Base-by-base conservation (phyloP, 2,329 filamentous ascomycete genomes). In the Pseudogymnoascus sp. region DNA sequence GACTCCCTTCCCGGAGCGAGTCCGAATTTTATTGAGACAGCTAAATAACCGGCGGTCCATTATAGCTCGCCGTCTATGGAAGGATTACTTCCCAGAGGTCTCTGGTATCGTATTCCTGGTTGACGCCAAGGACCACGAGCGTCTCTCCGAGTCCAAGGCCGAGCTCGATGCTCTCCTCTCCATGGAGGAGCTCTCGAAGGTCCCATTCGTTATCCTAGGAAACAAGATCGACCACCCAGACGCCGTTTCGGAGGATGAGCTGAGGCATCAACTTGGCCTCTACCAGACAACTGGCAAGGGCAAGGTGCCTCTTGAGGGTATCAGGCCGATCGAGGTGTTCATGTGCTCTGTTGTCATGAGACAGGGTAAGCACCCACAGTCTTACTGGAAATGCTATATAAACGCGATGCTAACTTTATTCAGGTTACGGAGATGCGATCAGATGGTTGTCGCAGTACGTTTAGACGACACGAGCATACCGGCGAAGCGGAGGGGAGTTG, bases 221-320 rank as follows among this genome's bases (percentile, higher is more conserved):
- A 99, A 99, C 86, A 99, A 99, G 86, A 99, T 99, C 77, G 95
- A 99, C 77, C 93, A 97, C 81, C 93, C 93, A 62, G 90, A 96
- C 71, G 95, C 95, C 67, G 88, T 97, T 63, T 93, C 89, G 69
- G 95, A 99, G 83, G 93, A 97, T 72, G 91, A 97, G 80, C 84
- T 97, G 74, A 86, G 95, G 77, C 88, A 93, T 75, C 89, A 93
- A 76, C 83, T 99, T 65, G 95, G 95, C 67, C 79, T 99, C 73
- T 97, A 96, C 80, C 93, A 97, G 79, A 96, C 93, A 63, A 96
- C 91, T 66, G 93, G 93, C 72, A 96, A 97, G 85, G 92, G 92
- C 78, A 96, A 96, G 83, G 88, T 96, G 67, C 90, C 89, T 68
- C 82, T 95, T 69, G 93, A 96, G 81, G 91, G 91, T 36, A 96